phyloP scores from a whole-genome alignment of 2,329 filamentous ascomycete species.

The Botrytis galanthina region DNA sequence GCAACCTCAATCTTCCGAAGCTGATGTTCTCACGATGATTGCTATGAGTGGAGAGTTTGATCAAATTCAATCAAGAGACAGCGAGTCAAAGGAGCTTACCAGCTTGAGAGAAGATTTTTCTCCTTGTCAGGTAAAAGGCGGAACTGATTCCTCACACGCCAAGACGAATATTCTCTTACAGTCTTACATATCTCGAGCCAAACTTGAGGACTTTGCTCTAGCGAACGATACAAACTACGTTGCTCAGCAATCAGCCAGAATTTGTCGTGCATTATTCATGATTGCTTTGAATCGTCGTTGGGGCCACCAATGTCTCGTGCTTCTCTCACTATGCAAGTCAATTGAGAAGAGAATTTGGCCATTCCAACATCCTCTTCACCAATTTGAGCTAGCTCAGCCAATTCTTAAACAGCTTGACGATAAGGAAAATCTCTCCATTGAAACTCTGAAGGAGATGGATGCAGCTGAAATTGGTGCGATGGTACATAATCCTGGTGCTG shows the following conservation, averaged over 20 bases:
- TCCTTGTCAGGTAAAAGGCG: constrained; percentile 76
- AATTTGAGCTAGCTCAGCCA: constrained; percentile 85
- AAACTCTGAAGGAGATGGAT: constrained; percentile 90
- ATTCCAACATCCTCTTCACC: constrained; percentile 89
- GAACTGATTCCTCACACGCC: constrained; percentile 66
- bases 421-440: constrained; percentile 75
- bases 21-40: constrained; percentile 93
- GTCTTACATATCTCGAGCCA: constrained; percentile 84
- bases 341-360: constrained; percentile 97
- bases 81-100: constrained; percentile 81
- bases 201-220: constrained; percentile 89
- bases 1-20: constrained; percentile 79
- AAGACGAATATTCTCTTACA: constrained; percentile 97
- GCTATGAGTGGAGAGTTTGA: constrained; percentile 97
- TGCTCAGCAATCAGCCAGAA: constrained; percentile 90
- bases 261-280: constrained; percentile 94
- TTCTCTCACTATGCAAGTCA: constrained; percentile 90
- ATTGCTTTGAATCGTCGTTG: constrained; percentile 92
- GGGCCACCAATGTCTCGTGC: constrained; percentile 91
- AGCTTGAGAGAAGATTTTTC: constrained; percentile 60
- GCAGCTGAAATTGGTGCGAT: constrained; percentile 82
- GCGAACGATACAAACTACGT: constrained; percentile 92
- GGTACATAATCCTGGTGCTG: constrained; percentile 88
- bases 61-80: constrained; percentile 91
- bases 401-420: constrained; percentile 81